Evolutionary conservation across 73 alveolate genomes (phyloP), one percentile per base, ranked within the genome.

Genomic region (Paramecium octaurelia): DNA sequence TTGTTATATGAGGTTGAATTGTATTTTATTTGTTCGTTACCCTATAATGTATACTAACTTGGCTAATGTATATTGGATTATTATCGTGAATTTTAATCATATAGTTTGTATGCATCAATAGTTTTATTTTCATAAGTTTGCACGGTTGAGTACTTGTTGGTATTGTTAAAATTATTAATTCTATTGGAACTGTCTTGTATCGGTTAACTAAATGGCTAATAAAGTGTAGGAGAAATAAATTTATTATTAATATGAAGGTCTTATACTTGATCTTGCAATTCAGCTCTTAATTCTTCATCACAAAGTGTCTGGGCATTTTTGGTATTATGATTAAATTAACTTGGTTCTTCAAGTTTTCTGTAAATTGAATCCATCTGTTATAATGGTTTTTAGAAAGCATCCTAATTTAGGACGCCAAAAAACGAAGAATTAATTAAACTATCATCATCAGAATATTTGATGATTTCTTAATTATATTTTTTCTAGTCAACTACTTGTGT

Each of bases 241-340:
- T 75, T 75, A 75, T 75, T 75, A 10, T 35, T 42, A 4, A 18
- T 14, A 11, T 38, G 5, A 3, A 75, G 46, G 20, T 36, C 88
- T 35, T 75, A 14, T 1, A 75, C 68, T 75, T 75, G 20, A 75
- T 75, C 88, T 75, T 42, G 3, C 11, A 75, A 12, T 18, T 75
- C 68, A 11, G 88, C 88, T 35, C 34, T 75, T 24, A 38, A 75
- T 9, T 35, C 88, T n/a, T 75, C 88, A 16, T 75, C 88, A 38
- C 88, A 35, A 14, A 35, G 58, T 29, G 88, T 75, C n/a, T 75
- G 68, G 12, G 40, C 88, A 38, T 38, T n/a, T 20, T 75, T 35
- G n/a, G 68, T 34, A n/a, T 54, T 54, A n/a, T 29, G 68, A 36
- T 29, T 16, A 6, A 75, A n/a, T 10, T 29, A 29, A 42, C 69